Evolutionary conservation across 2,329 filamentous ascomycete genomes (phyloP).

Genomic region (Aspergillus pseudotamarii): DNA sequence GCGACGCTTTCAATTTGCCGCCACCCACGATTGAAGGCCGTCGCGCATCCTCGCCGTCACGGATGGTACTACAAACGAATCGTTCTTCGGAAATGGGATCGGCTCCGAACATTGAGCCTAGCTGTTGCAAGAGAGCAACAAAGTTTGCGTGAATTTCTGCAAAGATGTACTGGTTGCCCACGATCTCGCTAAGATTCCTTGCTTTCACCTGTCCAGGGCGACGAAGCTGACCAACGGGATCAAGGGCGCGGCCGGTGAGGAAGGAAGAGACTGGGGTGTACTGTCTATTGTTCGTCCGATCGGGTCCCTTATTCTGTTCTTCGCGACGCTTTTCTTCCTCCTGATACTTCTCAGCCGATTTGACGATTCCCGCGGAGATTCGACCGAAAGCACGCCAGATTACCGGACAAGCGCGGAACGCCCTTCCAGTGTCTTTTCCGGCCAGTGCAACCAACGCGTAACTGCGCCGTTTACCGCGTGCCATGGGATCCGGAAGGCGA

Average conservation of each 20-base stretch:
- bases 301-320: conserved; percentile 34
- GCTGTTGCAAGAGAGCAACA: conserved; percentile 51
- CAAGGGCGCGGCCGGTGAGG: conserved; percentile 57
- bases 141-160: conserved; percentile 60
- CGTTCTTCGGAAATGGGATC: conserved; percentile 46
- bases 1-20: conserved; percentile 18
- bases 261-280: conserved; percentile 62
- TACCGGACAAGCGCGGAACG: conserved; percentile 50
- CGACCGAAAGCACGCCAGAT: conserved; percentile 58
- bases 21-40: conserved; percentile 27
- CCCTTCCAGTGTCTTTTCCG: conserved; percentile 53
- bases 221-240: conserved; percentile 59
- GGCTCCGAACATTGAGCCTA: conserved; percentile 50
- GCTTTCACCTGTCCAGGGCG: conserved; percentile 57
- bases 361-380: conserved; percentile 57
- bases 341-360: conserved; percentile 47
- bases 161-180: conserved; percentile 61
- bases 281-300: conserved; percentile 38
- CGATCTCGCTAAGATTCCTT: conserved; percentile 60
- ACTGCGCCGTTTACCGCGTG: conserved; percentile 58
- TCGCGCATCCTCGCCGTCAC: conserved; percentile 33
- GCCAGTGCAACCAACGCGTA: conserved; percentile 62
- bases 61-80: conserved; percentile 44
- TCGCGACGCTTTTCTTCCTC: conserved; percentile 49
- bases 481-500: conserved; percentile 60